These are phyloP conservation scores for Eucalyptus brandiana DNA, from an alignment of 345 rosid genomes.

Conservation along the genomic window DNA sequence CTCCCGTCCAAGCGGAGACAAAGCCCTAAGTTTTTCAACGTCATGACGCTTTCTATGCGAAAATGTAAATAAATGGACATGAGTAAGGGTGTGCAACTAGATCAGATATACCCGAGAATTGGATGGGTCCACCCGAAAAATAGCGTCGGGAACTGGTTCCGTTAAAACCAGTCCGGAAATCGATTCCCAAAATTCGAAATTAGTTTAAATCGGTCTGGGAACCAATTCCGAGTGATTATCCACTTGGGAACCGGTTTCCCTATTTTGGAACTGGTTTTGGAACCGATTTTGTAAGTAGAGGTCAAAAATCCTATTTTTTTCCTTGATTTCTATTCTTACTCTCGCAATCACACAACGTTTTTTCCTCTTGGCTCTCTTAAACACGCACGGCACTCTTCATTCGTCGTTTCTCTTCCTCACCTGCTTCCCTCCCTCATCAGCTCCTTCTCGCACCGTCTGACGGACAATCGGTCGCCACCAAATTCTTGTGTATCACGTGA, in stretches of 20 bases:
- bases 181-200: too few relatives aligned
- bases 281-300: too few relatives aligned
- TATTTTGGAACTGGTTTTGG: too few relatives aligned
- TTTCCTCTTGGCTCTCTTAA: too few relatives aligned
- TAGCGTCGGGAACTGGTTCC: accelerated
- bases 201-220: accelerated
- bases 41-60: not conserved
- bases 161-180: accelerated
- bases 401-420: too few relatives aligned
- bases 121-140: accelerated
- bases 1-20: not conserved
- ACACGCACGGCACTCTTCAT: too few relatives aligned
- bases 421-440: too few relatives aligned
- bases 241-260: accelerated
- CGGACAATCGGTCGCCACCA: accelerated
- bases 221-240: too few relatives aligned
- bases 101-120: too few relatives aligned
- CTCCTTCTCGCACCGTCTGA: accelerated
- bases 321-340: too few relatives aligned
- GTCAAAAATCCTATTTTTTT: too few relatives aligned
- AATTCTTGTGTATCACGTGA: accelerated
- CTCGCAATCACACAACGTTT: accelerated
- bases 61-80: not conserved
- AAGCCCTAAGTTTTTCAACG: not conserved
- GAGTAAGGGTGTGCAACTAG: too few relatives aligned